Evolutionary conservation across 495 filamentous ascomycete species (phyloP), one percentile per base, ranked within the genome.

Genomic region (Tuber umbilicatum): DNA sequence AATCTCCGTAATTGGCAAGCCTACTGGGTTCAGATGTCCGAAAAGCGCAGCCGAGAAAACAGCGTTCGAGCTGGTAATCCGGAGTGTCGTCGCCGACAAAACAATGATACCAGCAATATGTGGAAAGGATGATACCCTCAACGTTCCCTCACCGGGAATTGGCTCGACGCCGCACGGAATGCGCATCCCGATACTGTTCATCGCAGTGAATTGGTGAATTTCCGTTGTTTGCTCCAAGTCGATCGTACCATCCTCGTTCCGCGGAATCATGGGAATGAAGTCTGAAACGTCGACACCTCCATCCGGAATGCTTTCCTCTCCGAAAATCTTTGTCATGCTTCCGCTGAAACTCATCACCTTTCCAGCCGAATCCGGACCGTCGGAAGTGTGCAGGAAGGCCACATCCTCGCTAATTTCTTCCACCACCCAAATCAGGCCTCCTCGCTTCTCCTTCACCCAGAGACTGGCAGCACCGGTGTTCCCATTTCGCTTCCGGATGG

Each of bases 51-150:
- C 89, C 1, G 92, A 95, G 83, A 99, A 97, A 31, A 96, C 94
- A 10, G 93, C 91, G 82, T 99, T 99, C 1, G 93, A 93, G 84
- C 94, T 97, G 70, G 91, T 91, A 79, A 99, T 93, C 37, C 87
- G 87, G 70, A 97, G 85, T 2, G 87, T 90, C 16, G 90, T 83
- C 1, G 96, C 89, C 27, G 90, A 90, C 2, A 98, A 85, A 5
- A 98, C 95, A 83, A 99, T 89, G 80, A 99, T 97, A 45, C 95
- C 95, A 68, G 95, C 96, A 81, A 99, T 97, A 81, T 99, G 94
- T 10, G 95, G 95, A 72, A 97, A 97, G 81, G 93, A 96, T 17
- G 93, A 96, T 39, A 98, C 89, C 38, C 91, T 89, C 72, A 99
- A 85, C 70, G 90, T 89, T 12, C 86, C 85, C 68, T 86, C 83